A percentile compares a stretch with the other conserved stretches of the same genome.
Conservation (phyloP, 768 basidiomycete genomes). For the Solioccasus polychromus region DNA sequence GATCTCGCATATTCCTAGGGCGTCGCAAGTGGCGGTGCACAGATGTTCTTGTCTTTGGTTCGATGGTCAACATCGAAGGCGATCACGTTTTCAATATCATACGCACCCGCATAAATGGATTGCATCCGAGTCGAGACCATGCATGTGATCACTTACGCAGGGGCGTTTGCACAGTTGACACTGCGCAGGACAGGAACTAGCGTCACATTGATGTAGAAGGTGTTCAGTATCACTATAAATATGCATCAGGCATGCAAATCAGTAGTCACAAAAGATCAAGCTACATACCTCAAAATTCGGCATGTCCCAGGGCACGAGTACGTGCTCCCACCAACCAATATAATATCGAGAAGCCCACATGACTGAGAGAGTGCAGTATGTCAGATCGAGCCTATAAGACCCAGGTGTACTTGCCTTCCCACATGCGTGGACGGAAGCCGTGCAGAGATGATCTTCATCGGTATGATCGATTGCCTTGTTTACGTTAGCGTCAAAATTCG, state of each 20-base stretch:
- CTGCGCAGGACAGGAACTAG: slow-evolving; percentile 48
- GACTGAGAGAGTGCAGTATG: slow-evolving; percentile 31
- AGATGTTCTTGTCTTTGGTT: slow-evolving; percentile 48
- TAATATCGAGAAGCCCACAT: slow-evolving; percentile 37
- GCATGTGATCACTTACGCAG: slow-evolving; percentile 52
- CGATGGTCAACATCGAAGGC: neutral
- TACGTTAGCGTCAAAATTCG: neutral
- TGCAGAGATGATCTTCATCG: slow-evolving; percentile 51
- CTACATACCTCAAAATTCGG: slow-evolving; percentile 41
- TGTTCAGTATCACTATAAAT: slow-evolving; percentile 44
- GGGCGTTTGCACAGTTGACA: slow-evolving; percentile 57
- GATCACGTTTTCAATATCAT: neutral
- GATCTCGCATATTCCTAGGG: slow-evolving; percentile 54
- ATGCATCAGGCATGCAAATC: neutral
- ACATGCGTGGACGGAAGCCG: slow-evolving; percentile 52
- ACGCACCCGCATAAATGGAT: slow-evolving; percentile 59
- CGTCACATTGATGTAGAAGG: slow-evolving; percentile 47
- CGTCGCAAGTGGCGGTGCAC: slow-evolving; percentile 42
- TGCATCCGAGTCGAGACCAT: slow-evolving; percentile 39
- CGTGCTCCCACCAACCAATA: slow-evolving; percentile 24
- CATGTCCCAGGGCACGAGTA: slow-evolving; percentile 47
- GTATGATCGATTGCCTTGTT: slow-evolving; percentile 47
- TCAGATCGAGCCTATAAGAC: neutral
- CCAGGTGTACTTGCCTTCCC: slow-evolving; percentile 41
- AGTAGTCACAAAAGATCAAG: neutral